phyloP scores from a whole-genome alignment of 345 rosid species.

The Moricandia arvensis region DNA sequence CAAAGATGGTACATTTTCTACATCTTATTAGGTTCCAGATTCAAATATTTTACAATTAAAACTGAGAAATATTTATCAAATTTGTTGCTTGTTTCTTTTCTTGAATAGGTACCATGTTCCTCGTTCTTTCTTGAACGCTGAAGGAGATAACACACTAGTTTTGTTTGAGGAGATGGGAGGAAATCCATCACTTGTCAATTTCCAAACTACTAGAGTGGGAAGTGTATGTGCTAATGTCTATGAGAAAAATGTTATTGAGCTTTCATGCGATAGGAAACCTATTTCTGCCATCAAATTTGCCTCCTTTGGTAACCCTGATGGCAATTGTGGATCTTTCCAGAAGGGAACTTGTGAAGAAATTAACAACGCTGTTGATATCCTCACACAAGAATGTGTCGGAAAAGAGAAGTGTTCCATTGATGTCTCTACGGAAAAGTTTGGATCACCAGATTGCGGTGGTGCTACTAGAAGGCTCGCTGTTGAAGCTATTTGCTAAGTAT shows the following conservation, averaged over 20 bases:
- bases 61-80: not conserved
- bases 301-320: slow-evolving; percentile 50
- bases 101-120: slow-evolving; percentile 52
- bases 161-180: slow-evolving; percentile 64
- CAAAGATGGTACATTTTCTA: slow-evolving; percentile 43
- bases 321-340: slow-evolving; percentile 46
- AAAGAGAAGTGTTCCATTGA: too few species aligned
- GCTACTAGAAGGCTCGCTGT: too few species aligned
- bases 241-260: slow-evolving; percentile 39
- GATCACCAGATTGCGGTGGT: too few species aligned
- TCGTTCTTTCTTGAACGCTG: slow-evolving; percentile 38
- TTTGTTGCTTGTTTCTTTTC: not conserved
- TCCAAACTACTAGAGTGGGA: slow-evolving; percentile 30
- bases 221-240: slow-evolving; percentile 41
- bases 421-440: too few species aligned
- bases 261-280: slow-evolving; percentile 45
- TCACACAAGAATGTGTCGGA: too few species aligned
- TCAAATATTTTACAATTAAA: not conserved
- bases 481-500: too few species aligned
- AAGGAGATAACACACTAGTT: slow-evolving; percentile 41
- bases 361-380: too few species aligned
- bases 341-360: not conserved
- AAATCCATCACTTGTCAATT: slow-evolving; percentile 33
- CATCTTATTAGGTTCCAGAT: not conserved
- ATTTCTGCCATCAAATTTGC: slow-evolving; percentile 41